Evolutionary conservation across 148 eudicot species (phyloP), one percentile per base, ranked within the genome.

Genomic region (Rheum nobile): DNA sequence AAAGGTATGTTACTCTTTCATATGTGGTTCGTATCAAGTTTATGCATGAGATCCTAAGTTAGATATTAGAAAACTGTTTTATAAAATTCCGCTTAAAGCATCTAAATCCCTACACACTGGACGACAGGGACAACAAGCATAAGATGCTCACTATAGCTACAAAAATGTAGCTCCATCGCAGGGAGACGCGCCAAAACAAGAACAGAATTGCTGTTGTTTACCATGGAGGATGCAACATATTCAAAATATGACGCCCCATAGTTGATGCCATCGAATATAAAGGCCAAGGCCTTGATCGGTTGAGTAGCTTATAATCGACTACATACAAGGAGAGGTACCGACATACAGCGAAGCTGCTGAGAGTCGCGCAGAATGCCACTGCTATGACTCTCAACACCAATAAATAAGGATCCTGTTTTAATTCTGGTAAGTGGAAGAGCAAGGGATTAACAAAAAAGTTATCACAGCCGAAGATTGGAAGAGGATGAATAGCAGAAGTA

Each of bases 181-280:
- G 0, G 4, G 8, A 59, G 8, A 59, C n/a, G 4, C 5, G n/a
- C 21, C 34, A 13, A 32, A 32, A 6, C 26, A 72, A 13, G 19
- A 46, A 46, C 4, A 42, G 46, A 12, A 12, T 42, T 37, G 4
- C 10, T 46, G 47, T 8, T 72, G 19, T 44, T 55, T 89, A 90
- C 97, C 97, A 92, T 89, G 48, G 97, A 88, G 46, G 75, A 74
- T n/a, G 95, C 97, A 63, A 95, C 75, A 76, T 88, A 92, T 29
- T 87, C 88, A 75, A 89, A 92, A 86, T 92, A 95, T 19, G 97
- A 92, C 29, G 94, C 97, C 54, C 97, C 97, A 69, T 86, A 92
- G 80, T 92, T 90, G 76, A 92, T 89, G 50, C 97, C 97, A 55
- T 92, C 97, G 47, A 92, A 89, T 70, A 92, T 91, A 77, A 90